Base-by-base conservation (phyloP, 2,329 filamentous ascomycete genomes). In the Aspergillus fischeri region DNA sequence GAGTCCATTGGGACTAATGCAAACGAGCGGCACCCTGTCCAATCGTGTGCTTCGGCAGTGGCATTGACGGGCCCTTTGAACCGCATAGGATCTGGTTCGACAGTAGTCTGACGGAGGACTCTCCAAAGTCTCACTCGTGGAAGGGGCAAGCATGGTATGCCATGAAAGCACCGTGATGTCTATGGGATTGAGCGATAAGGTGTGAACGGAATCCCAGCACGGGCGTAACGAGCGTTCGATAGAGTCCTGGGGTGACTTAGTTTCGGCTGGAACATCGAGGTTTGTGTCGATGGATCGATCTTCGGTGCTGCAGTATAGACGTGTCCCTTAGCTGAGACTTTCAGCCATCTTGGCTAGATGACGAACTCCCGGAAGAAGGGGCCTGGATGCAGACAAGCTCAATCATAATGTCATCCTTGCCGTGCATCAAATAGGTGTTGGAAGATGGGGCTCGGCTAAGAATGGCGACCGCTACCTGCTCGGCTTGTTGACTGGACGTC, bases 361-460 rank as follows among this genome's bases (percentile, higher is more conserved):
- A 64, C 27, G 59, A 54, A 25, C 64, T 61, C 10, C 63, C 61
- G 1, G 65, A 61, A 4, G 71, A 67, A 20, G 73, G 73, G 20
- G 73, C 73, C 60, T 72, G 70, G 21, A 72, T 57, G 51, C 73
- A 75, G 27, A 70, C 69, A 20, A 75, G 61, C 47, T 75, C 72
- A 44, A 75, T 61, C 45, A 71, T 65, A 4, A 75, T 66, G 28
- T 73, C 73, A 14, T 73, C 59, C 8, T 63, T 63, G 28, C 60
- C 57, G 1, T 57, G 48, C 1, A 68, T 65, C 11, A 65, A 66
- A 7, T 56, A 28, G 32, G 64, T 67, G 32, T 68, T 63, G 48
- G 66, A 70, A 2, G 64, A 62, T 3, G 73, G 73, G 1, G 60
- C 63, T 5, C 73, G 69, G 62, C 69, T 71, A 52, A 75, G 62